Evolutionary conservation across 257 asterid species (phyloP).

Genomic region (Nicotiana noctiflora): DNA sequence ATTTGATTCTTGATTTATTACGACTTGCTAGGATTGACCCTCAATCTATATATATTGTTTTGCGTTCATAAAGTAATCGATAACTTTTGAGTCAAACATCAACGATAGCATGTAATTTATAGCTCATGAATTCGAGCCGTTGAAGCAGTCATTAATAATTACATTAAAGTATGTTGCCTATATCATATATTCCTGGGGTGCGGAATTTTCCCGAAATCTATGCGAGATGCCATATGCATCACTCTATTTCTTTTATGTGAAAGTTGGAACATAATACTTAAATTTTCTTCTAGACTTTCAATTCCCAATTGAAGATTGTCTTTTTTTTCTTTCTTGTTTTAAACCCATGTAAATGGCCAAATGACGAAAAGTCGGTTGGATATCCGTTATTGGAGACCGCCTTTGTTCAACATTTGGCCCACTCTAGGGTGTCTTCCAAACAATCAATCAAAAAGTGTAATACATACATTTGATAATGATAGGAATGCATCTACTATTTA

Average conservation of each 20-base stretch:
- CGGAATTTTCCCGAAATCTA: accelerated
- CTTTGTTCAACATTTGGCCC: background rate
- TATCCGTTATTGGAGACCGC: slow-evolving; percentile 1
- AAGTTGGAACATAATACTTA: too few relatives aligned
- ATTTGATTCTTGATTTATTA: too few relatives aligned
- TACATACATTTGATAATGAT: background rate
- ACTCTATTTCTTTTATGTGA: accelerated
- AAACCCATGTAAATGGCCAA: background rate
- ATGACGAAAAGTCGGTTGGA: background rate
- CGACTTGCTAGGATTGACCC: too few relatives aligned
- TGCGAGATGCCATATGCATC: accelerated
- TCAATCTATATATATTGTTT: too few relatives aligned
- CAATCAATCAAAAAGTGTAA: background rate
- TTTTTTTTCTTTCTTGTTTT: background rate
- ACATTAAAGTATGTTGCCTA: too few relatives aligned
- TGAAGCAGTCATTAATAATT: accelerated
- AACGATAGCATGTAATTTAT: too few relatives aligned
- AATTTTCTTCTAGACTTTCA: background rate
- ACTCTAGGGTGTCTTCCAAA: background rate
- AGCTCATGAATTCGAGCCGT: too few relatives aligned
- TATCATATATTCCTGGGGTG: accelerated
- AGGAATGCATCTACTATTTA: background rate
- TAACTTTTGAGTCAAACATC: too few relatives aligned
- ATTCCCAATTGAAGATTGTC: background rate
- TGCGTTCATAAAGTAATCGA: too few relatives aligned